Conservation (phyloP, 495 filamentous ascomycete species). For the Neurospora sp. region DNA sequence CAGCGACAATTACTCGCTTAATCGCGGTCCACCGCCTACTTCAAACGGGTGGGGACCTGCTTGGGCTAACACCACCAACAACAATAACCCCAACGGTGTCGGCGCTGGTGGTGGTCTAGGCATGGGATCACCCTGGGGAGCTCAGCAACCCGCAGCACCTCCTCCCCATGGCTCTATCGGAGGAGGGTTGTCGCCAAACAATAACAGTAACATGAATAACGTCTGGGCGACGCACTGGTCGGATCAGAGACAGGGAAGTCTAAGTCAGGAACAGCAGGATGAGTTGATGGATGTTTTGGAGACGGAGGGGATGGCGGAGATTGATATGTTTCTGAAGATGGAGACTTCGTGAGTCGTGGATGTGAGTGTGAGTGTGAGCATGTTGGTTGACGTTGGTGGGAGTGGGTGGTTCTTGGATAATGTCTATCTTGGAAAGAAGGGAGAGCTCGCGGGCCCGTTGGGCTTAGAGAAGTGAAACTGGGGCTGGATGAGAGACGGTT, state of each 20-base stretch:
- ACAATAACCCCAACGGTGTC: background rate
- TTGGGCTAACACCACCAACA: background rate
- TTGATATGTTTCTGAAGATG: slow-evolving; percentile 49
- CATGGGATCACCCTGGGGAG: background rate
- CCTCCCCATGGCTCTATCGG: background rate
- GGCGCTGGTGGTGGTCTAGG: background rate
- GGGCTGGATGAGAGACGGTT: no score
- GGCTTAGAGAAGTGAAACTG: no score
- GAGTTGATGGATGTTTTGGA: slow-evolving; percentile 60
- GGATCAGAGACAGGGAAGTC: slow-evolving; percentile 46
- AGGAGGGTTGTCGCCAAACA: background rate
- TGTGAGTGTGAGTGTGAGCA: no score
- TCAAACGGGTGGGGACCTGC: background rate
- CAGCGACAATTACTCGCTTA: slow-evolving; percentile 1
- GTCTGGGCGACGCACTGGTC: background rate
- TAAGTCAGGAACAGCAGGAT: slow-evolving; percentile 61
- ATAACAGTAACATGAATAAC: background rate
- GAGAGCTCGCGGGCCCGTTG: no score
- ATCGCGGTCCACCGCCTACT: background rate
- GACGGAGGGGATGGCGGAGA: slow-evolving; percentile 52
- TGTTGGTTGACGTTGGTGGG: no score
- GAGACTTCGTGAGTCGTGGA: background rate
- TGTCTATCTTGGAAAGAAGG: no score
- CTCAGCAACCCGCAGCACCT: background rate
- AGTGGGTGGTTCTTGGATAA: no score